Evolutionary conservation across 2,329 filamentous ascomycete species (phyloP), one percentile per base, ranked within the genome.

Genomic region (Fusarium heterosporum): DNA sequence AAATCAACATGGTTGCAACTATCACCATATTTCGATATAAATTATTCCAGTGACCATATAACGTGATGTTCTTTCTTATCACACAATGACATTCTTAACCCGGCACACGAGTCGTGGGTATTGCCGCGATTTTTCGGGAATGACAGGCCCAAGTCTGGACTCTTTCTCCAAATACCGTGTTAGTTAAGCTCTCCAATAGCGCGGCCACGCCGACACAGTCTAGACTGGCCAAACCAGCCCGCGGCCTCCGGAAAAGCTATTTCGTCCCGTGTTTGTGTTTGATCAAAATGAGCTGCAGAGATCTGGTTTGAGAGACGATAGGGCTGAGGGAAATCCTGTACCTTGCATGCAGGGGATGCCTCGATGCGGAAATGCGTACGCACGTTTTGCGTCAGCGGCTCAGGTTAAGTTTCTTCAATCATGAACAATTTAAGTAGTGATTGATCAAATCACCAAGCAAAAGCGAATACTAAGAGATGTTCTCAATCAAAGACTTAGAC

Each of bases 191-290:
- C 12, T 36, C 25, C 40, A 13, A 26, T 41, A 63, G 58, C 50
- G 34, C 58, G 45, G 56, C 43, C 30, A 43, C 43, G 39, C 56
- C 52, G 56, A 42, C 19, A 22, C 12, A 32, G 25, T 58, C 53
- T 30, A 39, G 45, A 45, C 32, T 56, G 10, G 12, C n/a, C 30
- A 16, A 46, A 45, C 34, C 3, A 41, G 17, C 13, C 17, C 30
- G 16, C 4, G 11, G 4, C 26, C 8, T 13, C 8, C 4, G 4
- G 11, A 17, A 17, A 29, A 29, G 8, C 28, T 29, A 9, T 29
- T 29, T 9, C 28, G 28, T 29, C 28, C 28, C n/a, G 34, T n/a
- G 16, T 36, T 16, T n/a, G 34, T n/a, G 34, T 16, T 36, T 34
- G 4, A n/a, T 10, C 34, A 16, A n/a, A 7, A 36, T n/a, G 34